Evolutionary conservation across 495 filamentous ascomycete genomes (phyloP), one percentile per base, ranked within the genome.

Genomic region (Letharia columbiana): DNA sequence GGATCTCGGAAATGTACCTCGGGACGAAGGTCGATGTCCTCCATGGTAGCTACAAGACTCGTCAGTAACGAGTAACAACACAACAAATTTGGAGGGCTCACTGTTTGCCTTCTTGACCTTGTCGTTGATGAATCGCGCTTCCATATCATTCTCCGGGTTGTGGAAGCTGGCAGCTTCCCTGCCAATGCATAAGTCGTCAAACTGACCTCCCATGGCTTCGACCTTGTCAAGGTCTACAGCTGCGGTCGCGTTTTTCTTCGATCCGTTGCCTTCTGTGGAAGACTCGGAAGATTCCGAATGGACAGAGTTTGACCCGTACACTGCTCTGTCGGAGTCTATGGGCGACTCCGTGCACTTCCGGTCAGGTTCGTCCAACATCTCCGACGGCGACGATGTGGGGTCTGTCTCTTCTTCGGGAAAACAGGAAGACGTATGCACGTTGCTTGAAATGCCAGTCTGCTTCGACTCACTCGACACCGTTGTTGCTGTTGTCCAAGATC

Each of bases 291-390:
- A n/a, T 52, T 1, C 31, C 28, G 18, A 35, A 39, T 20, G 61
- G 18, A 50, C 18, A 35, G 61, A 47, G 3, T 39, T n/a, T 40
- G 62, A 63, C n/a, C 47, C 62, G 39, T 63, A 56, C 1, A 50
- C 33, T 39, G 62, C 49, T 39, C 20, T 23, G n/a, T 63, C 37
- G 8, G 49, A 63, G 37, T 35, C 45, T 17, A 41, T 42, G 10
- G 28, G 20, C 47, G 47, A 49, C 47, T 49, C 47, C 39, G 33
- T 23, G 37, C 20, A 28, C 18, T 60, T 60, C 37, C 33, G 39
- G 12, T 60, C 58, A 41, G n/a, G 11, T 7, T 60, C 33, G n/a
- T 60, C 39, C 37, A 60, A 41, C 2, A 60, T 13, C 28, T 60
- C 58, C 10, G 35, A 59, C 17, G 56, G 13, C 10, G 9, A 35